These are phyloP conservation scores for Mycena galopus DNA, from an alignment of 768 basidiomycete species.

Conservation along the genomic window DNA sequence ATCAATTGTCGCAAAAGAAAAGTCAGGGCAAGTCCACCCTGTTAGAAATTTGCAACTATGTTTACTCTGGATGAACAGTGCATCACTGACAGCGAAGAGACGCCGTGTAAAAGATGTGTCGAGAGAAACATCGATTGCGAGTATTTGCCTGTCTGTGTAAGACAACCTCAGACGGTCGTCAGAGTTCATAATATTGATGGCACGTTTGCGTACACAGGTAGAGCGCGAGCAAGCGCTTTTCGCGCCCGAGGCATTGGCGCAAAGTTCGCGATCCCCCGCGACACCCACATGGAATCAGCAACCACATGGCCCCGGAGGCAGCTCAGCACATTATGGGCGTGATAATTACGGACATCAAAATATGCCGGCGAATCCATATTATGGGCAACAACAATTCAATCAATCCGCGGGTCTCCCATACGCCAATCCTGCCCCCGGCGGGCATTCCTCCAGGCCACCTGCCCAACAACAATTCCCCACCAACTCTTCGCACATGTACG, in stretches of 20 bases:
- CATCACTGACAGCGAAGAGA: neutral
- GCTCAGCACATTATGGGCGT: neutral
- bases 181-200: too few species aligned
- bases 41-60: neutral
- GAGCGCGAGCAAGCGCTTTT: constrained; percentile 2
- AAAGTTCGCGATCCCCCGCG: neutral
- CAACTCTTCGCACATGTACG: neutral
- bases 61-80: neutral
- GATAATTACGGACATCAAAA: neutral
- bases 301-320: neutral
- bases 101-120: neutral
- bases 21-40: neutral
- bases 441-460: neutral
- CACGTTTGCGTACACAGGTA: too few species aligned
- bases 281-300: neutral
- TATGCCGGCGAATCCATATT: neutral
- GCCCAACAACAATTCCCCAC: neutral
- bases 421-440: neutral
- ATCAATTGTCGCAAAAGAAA: neutral
- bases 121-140: neutral
- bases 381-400: neutral
- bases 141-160: neutral
- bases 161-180: too few species aligned
- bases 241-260: neutral
- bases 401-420: neutral